Base-by-base conservation (phyloP, 306 rosid species). In the Vigna radiata region DNA sequence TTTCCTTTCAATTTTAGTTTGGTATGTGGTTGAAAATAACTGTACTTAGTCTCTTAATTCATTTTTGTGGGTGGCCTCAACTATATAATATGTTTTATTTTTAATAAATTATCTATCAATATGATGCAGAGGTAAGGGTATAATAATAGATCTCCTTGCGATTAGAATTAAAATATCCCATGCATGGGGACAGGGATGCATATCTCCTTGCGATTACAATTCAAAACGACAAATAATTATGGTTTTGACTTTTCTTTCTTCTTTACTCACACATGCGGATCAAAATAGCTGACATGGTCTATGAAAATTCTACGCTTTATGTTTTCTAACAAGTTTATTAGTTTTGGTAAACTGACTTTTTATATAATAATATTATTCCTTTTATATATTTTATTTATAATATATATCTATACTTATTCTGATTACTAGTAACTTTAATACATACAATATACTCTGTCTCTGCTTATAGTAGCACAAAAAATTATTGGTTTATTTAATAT, bases 131-230 rank as follows among this genome's bases (percentile, higher is more conserved):
- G 41, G 1, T 13, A 17, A 39, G 46, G 65, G 41, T 41, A 11
- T 3, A 27, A 70, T 44, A 43, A 70, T 44, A 25, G 27, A 25
- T 25, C 27, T 25, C 3, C 27, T 10, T 62, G 37, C 7, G 37
- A 36, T 27, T 72, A 41, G 19, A 39, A 13, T 25, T 25, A 3
- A 25, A 25, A 25, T 25, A 25, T 25, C 27, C 27, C 27, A 25
- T 25, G 83, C 80, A 73, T 18, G 80, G 83, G 68, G 77, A 83
- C 86, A 78, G 44, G 86, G 83, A 72, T 78, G 83, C 77, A 68
- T 58, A 71, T 43, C 77, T 81, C 77, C 47, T 39, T 39, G 33
- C 1, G 9, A 68, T 6, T 18, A 68, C 49, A 71, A 77, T 49
- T 71, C 71, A 53, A 55, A 60, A 10, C 6, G 31, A 5, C 50